Evolutionary conservation across 306 rosid genomes (phyloP).

Genomic region (Gastrolobium villosum): DNA sequence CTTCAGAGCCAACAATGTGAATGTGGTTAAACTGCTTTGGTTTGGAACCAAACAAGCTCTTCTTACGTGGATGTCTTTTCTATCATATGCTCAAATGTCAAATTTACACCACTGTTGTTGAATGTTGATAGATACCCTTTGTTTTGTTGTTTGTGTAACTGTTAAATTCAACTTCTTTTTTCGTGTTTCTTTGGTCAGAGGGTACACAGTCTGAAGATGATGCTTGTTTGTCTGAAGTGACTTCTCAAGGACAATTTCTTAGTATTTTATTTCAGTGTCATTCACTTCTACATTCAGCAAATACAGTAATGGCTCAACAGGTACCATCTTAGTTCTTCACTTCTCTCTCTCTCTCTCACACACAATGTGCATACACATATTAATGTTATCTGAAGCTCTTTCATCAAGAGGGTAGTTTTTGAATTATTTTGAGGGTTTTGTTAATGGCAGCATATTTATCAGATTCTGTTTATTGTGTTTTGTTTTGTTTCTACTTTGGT

Average conservation of each 20-base stretch:
- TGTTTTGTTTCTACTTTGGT: neutral
- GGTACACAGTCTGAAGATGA: slow-evolving; percentile 48
- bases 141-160: slow-evolving; percentile 1
- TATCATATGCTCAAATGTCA: slow-evolving; percentile 25
- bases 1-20: slow-evolving; percentile 42
- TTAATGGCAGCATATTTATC: neutral
- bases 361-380: neutral
- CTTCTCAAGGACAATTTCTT: slow-evolving; percentile 31
- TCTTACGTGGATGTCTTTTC: neutral
- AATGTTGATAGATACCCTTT: neutral
- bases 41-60: slow-evolving; percentile 7
- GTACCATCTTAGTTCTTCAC: slow-evolving; percentile 43
- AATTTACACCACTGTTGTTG: slow-evolving; percentile 38
- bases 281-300: slow-evolving; percentile 42
- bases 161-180: slow-evolving; percentile 25
- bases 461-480: neutral
- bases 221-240: slow-evolving; percentile 50
- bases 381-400: slow-evolving; percentile 23
- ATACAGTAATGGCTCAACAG: slow-evolving; percentile 67
- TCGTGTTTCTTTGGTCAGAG: slow-evolving; percentile 33
- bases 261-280: slow-evolving; percentile 39
- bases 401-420: slow-evolving; percentile 11
- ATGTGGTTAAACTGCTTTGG: slow-evolving; percentile 2
- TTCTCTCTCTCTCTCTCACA: neutral
- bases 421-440: slow-evolving; percentile 40